Base-by-base conservation (phyloP, 306 rosid genomes). In the Abrus pulchellus region DNA sequence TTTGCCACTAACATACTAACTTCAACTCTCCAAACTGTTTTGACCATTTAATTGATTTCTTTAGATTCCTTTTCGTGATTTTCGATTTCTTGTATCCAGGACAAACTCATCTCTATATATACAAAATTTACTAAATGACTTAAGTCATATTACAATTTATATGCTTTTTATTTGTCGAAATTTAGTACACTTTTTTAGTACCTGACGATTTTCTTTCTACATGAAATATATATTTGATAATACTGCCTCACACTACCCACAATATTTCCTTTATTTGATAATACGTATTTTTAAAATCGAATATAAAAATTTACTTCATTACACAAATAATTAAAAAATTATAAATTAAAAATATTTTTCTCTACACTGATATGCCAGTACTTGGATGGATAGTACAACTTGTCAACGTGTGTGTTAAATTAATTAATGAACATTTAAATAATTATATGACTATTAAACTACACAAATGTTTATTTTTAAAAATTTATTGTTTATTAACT, bases 21-120 rank as follows among this genome's bases (percentile, higher is more conserved):
- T 64, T 49, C 54, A 63, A 11, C 12, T 76, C 14, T 65, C 33
- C 45, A 54, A 36, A 49, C 28, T 76, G 56, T 52, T 66, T 65
- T 64, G 68, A 73, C 72, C 38, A 7, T 61, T 48, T 75, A 40
- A 6, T 61, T 45, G 32, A 13, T 44, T 29, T 14, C 8, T 41
- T 43, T 55, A 32, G n/a, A 13, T 44, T 29, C 8, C 4, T 41
- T 43, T 55, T 27, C 20, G 14, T 11, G 20, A 4, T 12, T 49
- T 11, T 3, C 20, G 20, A 20, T 20, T 20, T 20, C 20, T 20
- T 20, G 55, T 13, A n/a, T 52, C 7, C 20, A 52, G 4, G 27
- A 12, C 7, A 7, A 20, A n/a, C 28, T 52, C 56, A 4, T 52
- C 28, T 52, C 3, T 52, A 1, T 50, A 50, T 50, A 4, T 1